These are phyloP conservation scores for Hypoxylon subgilvum DNA, from an alignment of 495 filamentous ascomycete genomes.

Conservation along the genomic window DNA sequence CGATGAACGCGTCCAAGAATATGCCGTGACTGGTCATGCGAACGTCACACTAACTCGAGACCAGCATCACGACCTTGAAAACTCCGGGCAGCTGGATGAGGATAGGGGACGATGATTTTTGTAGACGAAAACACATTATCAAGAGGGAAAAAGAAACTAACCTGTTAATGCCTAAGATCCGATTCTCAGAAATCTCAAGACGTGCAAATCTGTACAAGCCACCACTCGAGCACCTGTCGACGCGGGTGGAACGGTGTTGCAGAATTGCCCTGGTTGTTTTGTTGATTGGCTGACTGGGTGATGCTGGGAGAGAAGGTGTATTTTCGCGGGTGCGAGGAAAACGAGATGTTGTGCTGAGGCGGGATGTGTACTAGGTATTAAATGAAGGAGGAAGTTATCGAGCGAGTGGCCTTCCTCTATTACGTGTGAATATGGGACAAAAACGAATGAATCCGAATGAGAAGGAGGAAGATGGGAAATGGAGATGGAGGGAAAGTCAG, in stretches of 20 bases:
- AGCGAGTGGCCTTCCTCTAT: conserved; percentile 46
- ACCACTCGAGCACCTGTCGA: conserved; percentile 11
- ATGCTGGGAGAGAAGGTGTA: conserved; percentile 35
- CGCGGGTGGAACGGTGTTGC: conserved; percentile 10
- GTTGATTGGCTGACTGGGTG: conserved; percentile 34
- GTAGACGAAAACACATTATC: no score
- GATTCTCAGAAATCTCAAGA: conserved; percentile 32
- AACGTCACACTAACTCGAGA: conserved; percentile 8
- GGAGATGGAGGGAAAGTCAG: conserved; percentile 44
- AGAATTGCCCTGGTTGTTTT: conserved; percentile 38
- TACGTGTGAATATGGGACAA: conserved; percentile 58
- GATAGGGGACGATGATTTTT: no score
- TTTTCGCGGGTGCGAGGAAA: conserved; percentile 33
- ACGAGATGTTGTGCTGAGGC: conserved; percentile 25
- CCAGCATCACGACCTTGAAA: no score
- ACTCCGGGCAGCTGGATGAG: background rate
- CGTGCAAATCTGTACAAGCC: conserved; percentile 4
- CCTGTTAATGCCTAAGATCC: conserved; percentile 33
- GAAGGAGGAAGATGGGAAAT: conserved; percentile 43
- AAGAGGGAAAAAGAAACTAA: conserved; percentile 18
- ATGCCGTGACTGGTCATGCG: conserved; percentile 19
- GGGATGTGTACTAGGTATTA: conserved; percentile 39
- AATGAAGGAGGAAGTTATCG: conserved; percentile 45
- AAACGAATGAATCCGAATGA: conserved; percentile 49
- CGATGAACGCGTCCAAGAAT: background rate